Evolutionary conservation across 345 rosid species (phyloP).

Genomic region (Citrus australasica): DNA sequence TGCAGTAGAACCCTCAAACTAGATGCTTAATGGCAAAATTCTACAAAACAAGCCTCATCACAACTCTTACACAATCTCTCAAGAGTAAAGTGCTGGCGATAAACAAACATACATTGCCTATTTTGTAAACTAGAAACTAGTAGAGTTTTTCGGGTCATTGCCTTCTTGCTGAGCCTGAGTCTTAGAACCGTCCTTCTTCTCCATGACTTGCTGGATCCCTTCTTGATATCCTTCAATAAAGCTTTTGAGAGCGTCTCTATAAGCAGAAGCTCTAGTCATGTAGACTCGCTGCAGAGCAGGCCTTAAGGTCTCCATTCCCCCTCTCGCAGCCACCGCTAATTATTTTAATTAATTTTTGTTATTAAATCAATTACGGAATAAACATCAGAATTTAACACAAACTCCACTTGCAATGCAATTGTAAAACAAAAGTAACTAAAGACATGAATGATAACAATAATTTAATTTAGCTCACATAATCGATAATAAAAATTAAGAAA

Average conservation of each 20-base stretch:
- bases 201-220: conserved; percentile 69
- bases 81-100: not conserved
- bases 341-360: conserved; percentile 7
- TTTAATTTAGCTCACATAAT: no score
- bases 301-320: conserved; percentile 87
- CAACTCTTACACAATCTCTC: not conserved
- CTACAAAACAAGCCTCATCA: not conserved
- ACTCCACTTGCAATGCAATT: no score
- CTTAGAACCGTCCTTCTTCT: conserved; percentile 44
- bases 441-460: no score
- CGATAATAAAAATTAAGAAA: no score
- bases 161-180: conserved; percentile 28
- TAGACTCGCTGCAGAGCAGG: conserved; percentile 87
- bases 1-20: not conserved
- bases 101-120: conserved; percentile 1
- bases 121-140: not conserved
- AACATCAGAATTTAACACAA: not conserved
- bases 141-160: conserved; percentile 23
- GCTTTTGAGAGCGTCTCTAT: conserved; percentile 73
- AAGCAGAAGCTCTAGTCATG: conserved; percentile 87
- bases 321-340: conserved; percentile 85
- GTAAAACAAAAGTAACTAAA: no score
- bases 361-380: not conserved
- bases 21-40: conserved; percentile 13
- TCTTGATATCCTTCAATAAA: conserved; percentile 78